These are phyloP conservation scores for Cercospora zeina DNA, from an alignment of 2,329 filamentous ascomycete genomes.

Conservation along the genomic window DNA sequence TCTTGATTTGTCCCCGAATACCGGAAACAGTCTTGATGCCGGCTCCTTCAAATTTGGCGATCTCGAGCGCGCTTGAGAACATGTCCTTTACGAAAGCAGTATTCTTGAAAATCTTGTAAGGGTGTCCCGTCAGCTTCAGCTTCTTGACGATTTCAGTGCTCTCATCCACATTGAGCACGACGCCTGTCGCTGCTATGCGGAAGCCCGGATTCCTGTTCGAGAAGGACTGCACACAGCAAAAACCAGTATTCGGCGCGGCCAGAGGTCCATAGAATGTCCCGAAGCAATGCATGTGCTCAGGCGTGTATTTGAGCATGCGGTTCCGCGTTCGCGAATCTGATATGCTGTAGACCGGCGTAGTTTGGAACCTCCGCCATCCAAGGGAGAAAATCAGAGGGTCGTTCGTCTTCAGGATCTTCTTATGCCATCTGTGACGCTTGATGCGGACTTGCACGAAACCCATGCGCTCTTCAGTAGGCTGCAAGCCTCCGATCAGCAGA, in stretches of 20 bases:
- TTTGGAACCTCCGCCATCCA: constrained; percentile 94
- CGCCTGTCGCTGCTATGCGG: constrained; percentile 90
- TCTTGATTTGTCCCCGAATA: constrained; percentile 94
- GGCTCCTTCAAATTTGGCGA: constrained; percentile 97
- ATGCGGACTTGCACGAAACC: constrained; percentile 94
- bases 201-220: constrained; percentile 83
- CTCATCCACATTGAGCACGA: constrained; percentile 91
- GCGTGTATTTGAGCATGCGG: constrained; percentile 98
- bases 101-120: constrained; percentile 99
- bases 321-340: constrained; percentile 91
- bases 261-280: constrained; percentile 93
- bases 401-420: constrained; percentile 97
- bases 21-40: constrained; percentile 95
- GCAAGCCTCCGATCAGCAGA: constrained; percentile 85
- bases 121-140: constrained; percentile 88
- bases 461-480: constrained; percentile 90
- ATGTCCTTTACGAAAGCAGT: constrained; percentile 98
- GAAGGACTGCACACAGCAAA: constrained; percentile 89
- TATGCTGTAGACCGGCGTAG: constrained; percentile 88
- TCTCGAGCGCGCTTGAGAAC: constrained; percentile 90
- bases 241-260: constrained; percentile 92
- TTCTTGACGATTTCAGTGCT: constrained; percentile 98
- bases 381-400: constrained; percentile 96
- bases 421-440: constrained; percentile 98
- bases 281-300: constrained; percentile 99